Conservation (phyloP, 2,329 filamentous ascomycete genomes). For the Grosmannia serpens region DNA sequence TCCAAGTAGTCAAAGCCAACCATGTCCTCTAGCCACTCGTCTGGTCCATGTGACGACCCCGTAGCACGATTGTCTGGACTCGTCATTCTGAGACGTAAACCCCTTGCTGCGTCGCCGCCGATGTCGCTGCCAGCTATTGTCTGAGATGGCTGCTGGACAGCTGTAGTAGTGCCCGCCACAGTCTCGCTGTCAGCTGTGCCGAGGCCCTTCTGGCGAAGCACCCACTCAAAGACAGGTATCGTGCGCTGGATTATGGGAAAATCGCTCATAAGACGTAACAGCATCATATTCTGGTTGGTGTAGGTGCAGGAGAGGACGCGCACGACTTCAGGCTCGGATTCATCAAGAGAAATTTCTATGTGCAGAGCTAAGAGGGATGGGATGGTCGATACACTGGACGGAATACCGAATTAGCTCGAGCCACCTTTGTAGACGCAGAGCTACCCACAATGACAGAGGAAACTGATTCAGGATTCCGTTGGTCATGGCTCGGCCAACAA, state of each 20-base stretch:
- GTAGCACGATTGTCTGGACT: no score
- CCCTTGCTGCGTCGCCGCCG: not conserved
- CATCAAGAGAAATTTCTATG: not conserved
- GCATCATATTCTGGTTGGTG: not conserved
- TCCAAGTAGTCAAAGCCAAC: not conserved
- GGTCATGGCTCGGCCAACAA: not conserved
- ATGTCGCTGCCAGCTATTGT: not conserved
- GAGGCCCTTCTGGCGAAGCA: not conserved
- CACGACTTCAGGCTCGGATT: not conserved
- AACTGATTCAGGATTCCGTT: not conserved
- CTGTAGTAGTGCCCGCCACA: not conserved
- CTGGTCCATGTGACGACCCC: not conserved
- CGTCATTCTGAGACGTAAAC: not conserved
- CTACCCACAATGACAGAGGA: not conserved
- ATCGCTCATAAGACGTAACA: not conserved
- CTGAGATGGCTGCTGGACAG: not conserved
- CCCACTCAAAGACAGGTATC: conserved; percentile 1
- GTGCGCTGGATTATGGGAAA: not conserved
- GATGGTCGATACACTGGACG: not conserved
- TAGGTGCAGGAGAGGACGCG: not conserved
- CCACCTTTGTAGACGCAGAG: not conserved
- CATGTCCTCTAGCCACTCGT: not conserved
- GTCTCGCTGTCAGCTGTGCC: not conserved
- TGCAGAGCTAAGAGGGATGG: not conserved
- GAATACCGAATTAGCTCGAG: no score